Evolutionary conservation across 768 basidiomycete species (phyloP).

Genomic region (Suillus americanus): DNA sequence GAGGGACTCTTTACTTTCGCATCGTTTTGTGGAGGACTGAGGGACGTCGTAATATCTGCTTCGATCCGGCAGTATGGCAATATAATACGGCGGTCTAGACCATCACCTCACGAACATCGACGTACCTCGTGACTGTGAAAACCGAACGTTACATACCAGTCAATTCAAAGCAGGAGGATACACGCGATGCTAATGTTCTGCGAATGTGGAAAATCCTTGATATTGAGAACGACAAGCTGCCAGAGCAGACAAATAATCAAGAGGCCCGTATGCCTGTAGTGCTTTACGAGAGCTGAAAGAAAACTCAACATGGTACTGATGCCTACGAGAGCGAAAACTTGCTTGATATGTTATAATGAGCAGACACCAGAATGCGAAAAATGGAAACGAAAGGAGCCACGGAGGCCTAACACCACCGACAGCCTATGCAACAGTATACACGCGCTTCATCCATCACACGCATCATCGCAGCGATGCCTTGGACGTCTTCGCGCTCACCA

Average conservation of each 20-base stretch:
- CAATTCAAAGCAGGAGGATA: too few relatives aligned
- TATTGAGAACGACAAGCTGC: neutral
- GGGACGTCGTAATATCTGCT: too few relatives aligned
- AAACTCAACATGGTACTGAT: slow-evolving; percentile 1
- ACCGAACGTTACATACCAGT: too few relatives aligned
- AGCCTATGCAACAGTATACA: neutral
- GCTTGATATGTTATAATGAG: slow-evolving; percentile 3
- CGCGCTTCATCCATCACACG: neutral
- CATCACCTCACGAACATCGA: too few relatives aligned
- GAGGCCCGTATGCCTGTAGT: neutral
- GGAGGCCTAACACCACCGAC: slow-evolving; percentile 6
- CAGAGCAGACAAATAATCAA: neutral
- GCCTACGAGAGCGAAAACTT: neutral
- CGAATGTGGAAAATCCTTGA: neutral
- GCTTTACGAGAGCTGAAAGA: neutral
- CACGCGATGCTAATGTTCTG: neutral
- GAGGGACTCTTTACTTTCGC: too few relatives aligned
- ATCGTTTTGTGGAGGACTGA: too few relatives aligned
- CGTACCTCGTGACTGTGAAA: too few relatives aligned
- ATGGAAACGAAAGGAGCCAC: neutral
- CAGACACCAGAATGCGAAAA: slow-evolving; percentile 1
- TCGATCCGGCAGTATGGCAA: too few relatives aligned
- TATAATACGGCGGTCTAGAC: too few relatives aligned
- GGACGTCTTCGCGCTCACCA: slow-evolving; percentile 17
- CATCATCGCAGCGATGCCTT: slow-evolving; percentile 18